phyloP scores from a whole-genome alignment of 176 grass and related monocot species.

The Eragrostis curvula region DNA sequence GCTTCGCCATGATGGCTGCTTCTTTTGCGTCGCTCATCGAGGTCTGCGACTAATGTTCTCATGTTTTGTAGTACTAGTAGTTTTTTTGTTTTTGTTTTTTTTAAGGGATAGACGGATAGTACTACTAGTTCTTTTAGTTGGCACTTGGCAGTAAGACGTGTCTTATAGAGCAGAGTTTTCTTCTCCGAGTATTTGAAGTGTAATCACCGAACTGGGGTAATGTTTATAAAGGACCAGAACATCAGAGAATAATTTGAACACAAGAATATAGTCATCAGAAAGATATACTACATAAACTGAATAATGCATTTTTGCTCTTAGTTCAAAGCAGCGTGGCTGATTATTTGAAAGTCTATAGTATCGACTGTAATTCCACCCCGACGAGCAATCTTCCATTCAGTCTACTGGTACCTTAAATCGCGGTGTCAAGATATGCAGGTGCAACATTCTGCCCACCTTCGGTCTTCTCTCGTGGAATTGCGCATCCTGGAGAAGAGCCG shows the following conservation, averaged over 20 bases:
- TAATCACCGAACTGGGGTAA: neutral
- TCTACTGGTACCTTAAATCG: constrained; percentile 84
- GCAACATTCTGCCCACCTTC: constrained; percentile 83
- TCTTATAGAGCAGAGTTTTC: neutral
- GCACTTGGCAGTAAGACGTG: neutral
- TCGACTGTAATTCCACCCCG: constrained; percentile 22
- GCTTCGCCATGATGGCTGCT: constrained; percentile 89
- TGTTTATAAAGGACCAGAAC: neutral
- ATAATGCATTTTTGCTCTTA: too few species aligned
- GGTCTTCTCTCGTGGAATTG: constrained; percentile 80
- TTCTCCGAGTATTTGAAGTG: neutral
- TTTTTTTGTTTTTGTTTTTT: too few species aligned
- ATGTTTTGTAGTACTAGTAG: neutral
- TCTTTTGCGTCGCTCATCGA: constrained; percentile 90
- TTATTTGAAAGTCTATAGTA: neutral
- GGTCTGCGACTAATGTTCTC: constrained; percentile 33
- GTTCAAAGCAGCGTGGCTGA: neutral
- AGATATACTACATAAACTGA: too few species aligned
- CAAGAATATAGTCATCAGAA: too few species aligned
- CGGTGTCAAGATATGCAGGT: constrained; percentile 68
- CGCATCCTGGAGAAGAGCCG: too few species aligned
- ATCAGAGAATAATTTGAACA: neutral
- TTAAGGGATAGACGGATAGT: too few species aligned
- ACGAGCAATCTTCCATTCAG: constrained; percentile 49
- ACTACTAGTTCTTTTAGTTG: neutral